A percentile compares a stretch with the other conserved stretches of the same genome.
Conservation (phyloP, 2,329 filamentous ascomycete species). For the Massarina eburnea region DNA sequence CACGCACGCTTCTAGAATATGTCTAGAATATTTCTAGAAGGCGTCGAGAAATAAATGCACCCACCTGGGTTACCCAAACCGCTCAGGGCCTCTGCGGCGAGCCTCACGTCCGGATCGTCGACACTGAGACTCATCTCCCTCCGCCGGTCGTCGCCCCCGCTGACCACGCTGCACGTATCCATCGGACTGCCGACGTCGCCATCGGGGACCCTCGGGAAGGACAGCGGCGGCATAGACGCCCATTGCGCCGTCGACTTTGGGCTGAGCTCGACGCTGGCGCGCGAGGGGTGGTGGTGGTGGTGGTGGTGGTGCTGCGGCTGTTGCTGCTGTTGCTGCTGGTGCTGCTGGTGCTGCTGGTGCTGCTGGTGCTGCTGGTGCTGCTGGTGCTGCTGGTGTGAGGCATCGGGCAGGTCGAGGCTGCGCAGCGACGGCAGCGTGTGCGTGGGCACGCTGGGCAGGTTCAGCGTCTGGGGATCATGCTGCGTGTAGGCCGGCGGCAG, state of each 20-base stretch:
- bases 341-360: slow-evolving; percentile 23
- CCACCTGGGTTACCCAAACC: slow-evolving; percentile 53
- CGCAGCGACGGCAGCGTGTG: slow-evolving; percentile 47
- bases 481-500: slow-evolving; percentile 47
- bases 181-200: slow-evolving; percentile 47
- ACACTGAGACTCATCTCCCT: slow-evolving; percentile 49
- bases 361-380: slow-evolving; percentile 12
- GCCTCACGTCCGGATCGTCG: slow-evolving; percentile 52
- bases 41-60: slow-evolving; percentile 10
- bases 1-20: too few species aligned
- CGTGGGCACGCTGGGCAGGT: slow-evolving; percentile 47
- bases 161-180: slow-evolving; percentile 48
- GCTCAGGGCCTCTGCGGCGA: slow-evolving; percentile 54
- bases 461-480: slow-evolving; percentile 44
- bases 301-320: background rate
- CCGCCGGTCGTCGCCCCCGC: slow-evolving; percentile 37
- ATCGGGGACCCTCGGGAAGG: slow-evolving; percentile 38
- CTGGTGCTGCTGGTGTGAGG: slow-evolving; percentile 12
- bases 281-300: slow-evolving; percentile 20
- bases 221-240: slow-evolving; percentile 22
- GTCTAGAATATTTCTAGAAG: too few species aligned
- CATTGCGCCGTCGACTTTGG: slow-evolving; percentile 33
- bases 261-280: slow-evolving; percentile 39
- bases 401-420: slow-evolving; percentile 41
- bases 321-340: slow-evolving; percentile 37